phyloP scores from a whole-genome alignment of 805 yeast genomes.

The Ascoidea rubescens region DNA sequence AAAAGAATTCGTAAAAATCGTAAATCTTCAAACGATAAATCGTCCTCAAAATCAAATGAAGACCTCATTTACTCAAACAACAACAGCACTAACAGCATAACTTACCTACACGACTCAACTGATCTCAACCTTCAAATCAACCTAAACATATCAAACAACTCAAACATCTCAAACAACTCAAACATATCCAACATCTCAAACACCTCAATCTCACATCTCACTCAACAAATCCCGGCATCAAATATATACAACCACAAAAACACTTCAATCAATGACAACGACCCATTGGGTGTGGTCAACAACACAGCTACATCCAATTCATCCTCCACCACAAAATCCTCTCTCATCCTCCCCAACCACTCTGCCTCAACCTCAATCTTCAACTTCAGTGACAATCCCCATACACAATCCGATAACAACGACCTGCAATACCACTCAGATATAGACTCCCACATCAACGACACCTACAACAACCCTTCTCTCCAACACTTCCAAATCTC shows the following conservation, averaged over 20 bases:
- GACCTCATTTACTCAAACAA: conserved; percentile 12
- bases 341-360: conserved; percentile 14
- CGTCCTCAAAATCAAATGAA: conserved; percentile 4
- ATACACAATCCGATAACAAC: conserved; percentile 2
- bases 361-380: neutral
- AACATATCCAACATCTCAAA: conserved; percentile 3
- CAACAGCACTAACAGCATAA: conserved; percentile 10
- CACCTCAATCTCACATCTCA: conserved; percentile 1
- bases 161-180: conserved; percentile 19
- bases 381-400: neutral
- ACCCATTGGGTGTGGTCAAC: neutral
- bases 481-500: conserved; percentile 39
- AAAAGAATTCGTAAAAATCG: conserved; percentile 2
- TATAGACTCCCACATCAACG: conserved; percentile 2
- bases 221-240: neutral
- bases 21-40: conserved; percentile 12
- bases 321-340: conserved; percentile 12
- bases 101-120: neutral
- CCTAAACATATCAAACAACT: conserved; percentile 7
- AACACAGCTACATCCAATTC: conserved; percentile 3
- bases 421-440: conserved; percentile 7
- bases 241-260: neutral
- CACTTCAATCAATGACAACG: neutral
- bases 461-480: conserved; percentile 8
- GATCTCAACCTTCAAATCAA: neutral